Base-by-base conservation (phyloP, 306 rosid species). In the Gastrolobium bilobum region DNA sequence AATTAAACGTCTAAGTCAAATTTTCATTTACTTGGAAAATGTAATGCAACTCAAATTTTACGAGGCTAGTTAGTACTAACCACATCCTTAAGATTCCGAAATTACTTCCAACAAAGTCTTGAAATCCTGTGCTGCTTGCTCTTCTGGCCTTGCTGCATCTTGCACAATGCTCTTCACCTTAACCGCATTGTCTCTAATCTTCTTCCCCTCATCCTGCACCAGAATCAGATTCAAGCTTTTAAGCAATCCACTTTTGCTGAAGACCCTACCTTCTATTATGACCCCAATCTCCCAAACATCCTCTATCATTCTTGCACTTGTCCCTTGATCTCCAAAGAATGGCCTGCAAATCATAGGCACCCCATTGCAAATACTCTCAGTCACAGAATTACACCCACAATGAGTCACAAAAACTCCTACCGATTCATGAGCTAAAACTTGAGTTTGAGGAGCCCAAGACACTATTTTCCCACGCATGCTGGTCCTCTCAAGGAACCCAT, bases 311-410 rank as follows among this genome's bases (percentile, higher is more conserved):
- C 62, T 71, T 1, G 34, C 76, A 70, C 15, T 31, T 58, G 84
- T 71, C 14, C 7, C 13, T 2, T 84, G 84, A 20, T 87, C 90
- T 10, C 71, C 88, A 3, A 75, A 84, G 53, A 74, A 75, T 0
- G 86, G 80, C 80, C 84, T 57, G 71, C 80, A 74, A 26, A 87
- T 81, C 84, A 85, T 77, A 3, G 91, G 91, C n/a, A 85, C 87
- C 20, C 82, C 85, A 43, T 34, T 67, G 1, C 61, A 76, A 35
- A 77, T 7, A 68, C 87, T 57, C 72, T 88, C 89, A 46, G 10
- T 52, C 35, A 88, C 85, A 2, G 87, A 82, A 64, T 77, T 88
- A 35, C 58, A 1, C 8, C 87, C 88, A 39, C 86, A 30, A 6
- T 87, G 88, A 3, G 73, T 67, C 73, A 87, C 82, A 52, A 71